phyloP scores from a whole-genome alignment of 306 rosid species.

The Canavalia ensiformis region DNA sequence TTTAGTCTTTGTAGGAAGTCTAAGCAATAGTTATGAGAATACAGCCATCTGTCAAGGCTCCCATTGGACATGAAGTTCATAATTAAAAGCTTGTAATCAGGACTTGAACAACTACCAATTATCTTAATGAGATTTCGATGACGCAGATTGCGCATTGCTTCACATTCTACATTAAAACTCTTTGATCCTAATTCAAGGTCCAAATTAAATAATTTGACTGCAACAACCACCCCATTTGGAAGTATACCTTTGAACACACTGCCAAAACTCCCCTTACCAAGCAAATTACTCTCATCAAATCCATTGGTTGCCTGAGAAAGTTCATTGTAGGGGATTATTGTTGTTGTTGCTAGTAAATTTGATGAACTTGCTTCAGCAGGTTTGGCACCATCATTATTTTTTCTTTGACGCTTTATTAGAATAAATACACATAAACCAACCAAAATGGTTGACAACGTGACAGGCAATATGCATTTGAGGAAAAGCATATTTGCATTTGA shows the following conservation, averaged over 20 bases:
- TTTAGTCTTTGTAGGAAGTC: conserved; percentile 49
- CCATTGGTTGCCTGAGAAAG: conserved; percentile 42
- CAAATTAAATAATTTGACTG: conserved; percentile 35
- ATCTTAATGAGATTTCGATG: conserved; percentile 47
- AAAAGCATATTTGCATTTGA: background rate
- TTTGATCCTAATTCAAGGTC: conserved; percentile 35
- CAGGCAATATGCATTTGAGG: conserved; percentile 31
- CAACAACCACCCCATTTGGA: conserved; percentile 37
- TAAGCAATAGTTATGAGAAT: conserved; percentile 37
- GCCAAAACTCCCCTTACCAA: conserved; percentile 41
- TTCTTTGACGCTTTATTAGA: background rate
- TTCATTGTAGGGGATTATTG: conserved; percentile 34
- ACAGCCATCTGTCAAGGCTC: conserved; percentile 45
- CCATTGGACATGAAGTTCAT: conserved; percentile 51
- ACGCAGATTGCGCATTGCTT: conserved; percentile 43
- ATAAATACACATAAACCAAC: conserved; percentile 18
- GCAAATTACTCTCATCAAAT: conserved; percentile 41
- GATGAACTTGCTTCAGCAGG: background rate
- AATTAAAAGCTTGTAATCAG: conserved; percentile 28
- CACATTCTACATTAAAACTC: conserved; percentile 46
- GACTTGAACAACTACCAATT: conserved; percentile 42
- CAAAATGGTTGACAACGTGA: conserved; percentile 19
- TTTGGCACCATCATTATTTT: background rate
- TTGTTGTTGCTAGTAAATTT: background rate
- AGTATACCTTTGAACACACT: conserved; percentile 33